Evolutionary conservation across 441 rosid species (phyloP), one percentile per base, ranked within the genome.

Genomic region (Populus hybrid): DNA sequence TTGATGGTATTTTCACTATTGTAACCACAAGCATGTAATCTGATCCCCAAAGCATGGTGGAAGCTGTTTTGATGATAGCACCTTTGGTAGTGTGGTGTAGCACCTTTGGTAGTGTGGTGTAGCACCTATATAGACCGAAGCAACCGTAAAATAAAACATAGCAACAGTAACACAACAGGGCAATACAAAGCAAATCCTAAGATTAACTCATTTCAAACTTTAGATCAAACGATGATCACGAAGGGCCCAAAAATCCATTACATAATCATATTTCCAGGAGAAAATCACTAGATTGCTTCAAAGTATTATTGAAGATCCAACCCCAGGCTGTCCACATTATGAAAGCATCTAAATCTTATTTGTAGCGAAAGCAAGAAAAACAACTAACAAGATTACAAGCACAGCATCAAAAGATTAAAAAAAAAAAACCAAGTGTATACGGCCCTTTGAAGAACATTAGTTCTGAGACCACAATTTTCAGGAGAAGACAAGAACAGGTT

Each of bases 221-320:
- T 20, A 18, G 20, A 18, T 10, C 21, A 3, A 24, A 0, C 6
- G 76, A 23, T 64, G 23, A 34, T 26, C 14, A 46, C 6, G 2
- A 14, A 14, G 57, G 20, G 20, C 6, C 20, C 6, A 4, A 46
- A 14, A 46, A 46, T 46, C 20, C 16, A 46, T 14, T 14, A 46
- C 40, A 76, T 36, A 2, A 40, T 72, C 42, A 61, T 59, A 57
- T 5, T 54, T 26, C 9, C 46, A 77, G 34, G 14, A 57, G 24
- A 38, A 76, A 74, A 70, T 71, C 28, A 21, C 70, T 66, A 26
- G 26, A 73, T 23, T 63, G 57, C 61, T 61, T 82, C 74, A 50
- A 64, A 66, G 76, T 78, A 80, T 80, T 79, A 63, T 38, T 28
- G 34, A 32, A 50, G 24, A 38, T 46, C 38, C 50, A 57, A 38